phyloP scores from a whole-genome alignment of 176 grass and related monocot species.

The Miscanthus lutarioriparius region DNA sequence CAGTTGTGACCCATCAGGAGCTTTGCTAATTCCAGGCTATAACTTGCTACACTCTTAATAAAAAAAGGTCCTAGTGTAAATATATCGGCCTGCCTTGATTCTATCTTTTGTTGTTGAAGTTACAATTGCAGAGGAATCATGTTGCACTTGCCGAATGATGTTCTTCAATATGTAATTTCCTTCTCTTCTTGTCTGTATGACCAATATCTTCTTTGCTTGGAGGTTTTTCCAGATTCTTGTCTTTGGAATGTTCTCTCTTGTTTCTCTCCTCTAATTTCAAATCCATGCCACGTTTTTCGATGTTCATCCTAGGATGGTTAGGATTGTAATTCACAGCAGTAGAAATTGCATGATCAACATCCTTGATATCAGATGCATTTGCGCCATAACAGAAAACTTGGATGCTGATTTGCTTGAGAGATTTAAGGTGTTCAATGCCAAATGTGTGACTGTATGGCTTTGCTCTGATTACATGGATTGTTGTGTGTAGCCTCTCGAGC shows the following conservation, averaged over 20 bases:
- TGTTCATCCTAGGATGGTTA: slow-evolving; percentile 31
- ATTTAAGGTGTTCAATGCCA: slow-evolving; percentile 35
- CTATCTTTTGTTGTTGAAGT: neutral
- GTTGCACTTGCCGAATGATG: neutral
- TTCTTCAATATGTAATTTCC: neutral
- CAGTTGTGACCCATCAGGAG: neutral
- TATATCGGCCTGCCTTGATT: neutral
- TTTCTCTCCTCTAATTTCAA: slow-evolving; percentile 15
- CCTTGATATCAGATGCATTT: slow-evolving; percentile 3
- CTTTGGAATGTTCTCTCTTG: neutral
- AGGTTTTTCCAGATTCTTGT: slow-evolving; percentile 1
- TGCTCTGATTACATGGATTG: slow-evolving; percentile 25
- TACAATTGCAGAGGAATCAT: neutral
- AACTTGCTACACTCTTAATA: neutral
- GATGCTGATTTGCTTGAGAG: slow-evolving; percentile 32
- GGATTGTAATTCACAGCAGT: slow-evolving; percentile 14
- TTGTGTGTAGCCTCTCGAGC: slow-evolving; percentile 22
- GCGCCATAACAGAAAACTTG: slow-evolving; percentile 15
- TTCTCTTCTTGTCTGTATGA: slow-evolving; percentile 14
- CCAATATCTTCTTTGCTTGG: neutral
- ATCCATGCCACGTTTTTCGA: slow-evolving; percentile 18
- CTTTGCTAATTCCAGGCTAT: neutral
- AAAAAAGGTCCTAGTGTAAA: neutral
- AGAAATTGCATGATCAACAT: slow-evolving; percentile 27
- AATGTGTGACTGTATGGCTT: slow-evolving; percentile 12